Conservation (phyloP, 768 basidiomycete species). For the Mycena kentingensis region DNA sequence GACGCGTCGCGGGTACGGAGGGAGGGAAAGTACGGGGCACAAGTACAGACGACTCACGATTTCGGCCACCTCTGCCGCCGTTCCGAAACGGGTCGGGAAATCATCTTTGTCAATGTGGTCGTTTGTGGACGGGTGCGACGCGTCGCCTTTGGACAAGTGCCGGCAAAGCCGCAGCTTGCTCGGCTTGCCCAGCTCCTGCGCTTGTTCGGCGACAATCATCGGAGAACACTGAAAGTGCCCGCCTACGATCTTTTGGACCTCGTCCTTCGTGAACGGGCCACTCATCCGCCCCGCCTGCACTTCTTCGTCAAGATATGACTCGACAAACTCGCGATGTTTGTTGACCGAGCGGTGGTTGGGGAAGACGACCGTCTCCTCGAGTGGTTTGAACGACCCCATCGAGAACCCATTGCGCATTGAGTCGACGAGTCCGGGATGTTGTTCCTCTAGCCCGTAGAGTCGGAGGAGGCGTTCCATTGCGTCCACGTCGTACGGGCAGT, state of each 20-base stretch:
- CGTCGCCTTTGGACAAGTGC: constrained; percentile 29
- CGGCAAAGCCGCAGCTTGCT: constrained; percentile 31
- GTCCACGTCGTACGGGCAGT: no score
- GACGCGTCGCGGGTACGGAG: not conserved
- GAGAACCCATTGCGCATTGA: no score
- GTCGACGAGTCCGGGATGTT: no score
- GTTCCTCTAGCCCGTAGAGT: no score
- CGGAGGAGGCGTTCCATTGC: no score
- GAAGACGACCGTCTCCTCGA: constrained; percentile 29
- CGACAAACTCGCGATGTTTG: constrained; percentile 15
- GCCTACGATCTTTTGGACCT: constrained; percentile 24
- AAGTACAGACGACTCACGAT: constrained; percentile 20
- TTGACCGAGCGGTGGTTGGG: constrained; percentile 21
- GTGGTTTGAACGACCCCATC: no score
- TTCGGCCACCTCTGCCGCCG: constrained; percentile 27
- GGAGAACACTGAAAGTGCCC: constrained; percentile 19
- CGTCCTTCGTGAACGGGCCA: constrained; percentile 24
- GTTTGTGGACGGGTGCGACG: constrained; percentile 23
- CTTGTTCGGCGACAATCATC: constrained; percentile 18
- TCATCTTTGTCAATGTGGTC: constrained; percentile 26
- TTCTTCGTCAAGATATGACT: constrained; percentile 25
- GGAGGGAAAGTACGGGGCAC: not conserved
- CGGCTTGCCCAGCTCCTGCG: constrained; percentile 24
- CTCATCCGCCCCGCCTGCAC: constrained; percentile 26
- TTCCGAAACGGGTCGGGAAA: constrained; percentile 32